Evolutionary conservation across 2,329 filamentous ascomycete species (phyloP).

Genomic region (Rhexocercosporidium sp.): DNA sequence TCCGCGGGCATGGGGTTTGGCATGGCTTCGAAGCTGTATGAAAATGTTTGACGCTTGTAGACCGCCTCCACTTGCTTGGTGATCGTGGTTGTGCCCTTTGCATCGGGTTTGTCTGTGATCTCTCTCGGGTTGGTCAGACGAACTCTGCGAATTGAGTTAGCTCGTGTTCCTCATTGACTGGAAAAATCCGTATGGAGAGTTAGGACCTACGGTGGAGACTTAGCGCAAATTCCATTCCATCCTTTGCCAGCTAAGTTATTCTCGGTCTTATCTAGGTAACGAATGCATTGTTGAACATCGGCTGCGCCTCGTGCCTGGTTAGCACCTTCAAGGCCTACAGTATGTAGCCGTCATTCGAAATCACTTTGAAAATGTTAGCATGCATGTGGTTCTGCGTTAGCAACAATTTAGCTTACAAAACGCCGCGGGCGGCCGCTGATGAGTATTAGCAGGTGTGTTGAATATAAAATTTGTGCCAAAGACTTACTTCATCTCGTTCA

Average conservation of each 20-base stretch:
- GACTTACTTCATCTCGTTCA: constrained; percentile 14
- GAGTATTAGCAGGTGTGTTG: not conserved
- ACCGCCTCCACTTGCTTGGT: not conserved
- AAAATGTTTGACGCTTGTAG: not conserved
- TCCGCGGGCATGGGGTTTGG: constrained; percentile 10
- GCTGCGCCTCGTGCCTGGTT: not conserved
- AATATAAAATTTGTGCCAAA: no score
- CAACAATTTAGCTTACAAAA: not conserved
- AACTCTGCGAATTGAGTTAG: no score
- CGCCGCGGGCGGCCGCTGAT: no score
- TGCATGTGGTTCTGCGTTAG: not conserved
- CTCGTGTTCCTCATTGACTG: no score
- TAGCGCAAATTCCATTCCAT: constrained; percentile 5
- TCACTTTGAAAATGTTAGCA: not conserved
- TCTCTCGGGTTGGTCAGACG: no score
- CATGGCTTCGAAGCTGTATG: constrained; percentile 1
- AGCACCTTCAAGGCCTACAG: constrained; percentile 8
- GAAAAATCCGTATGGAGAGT: no score
- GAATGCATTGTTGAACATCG: constrained; percentile 9
- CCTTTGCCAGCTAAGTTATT: not conserved
- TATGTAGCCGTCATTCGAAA: constrained; percentile 13
- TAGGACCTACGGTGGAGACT: no score
- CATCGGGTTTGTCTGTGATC: no score
- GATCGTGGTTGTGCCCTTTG: not conserved
- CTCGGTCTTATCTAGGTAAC: constrained; percentile 1